Base-by-base conservation (phyloP, 345 rosid species). In the Camelina sativa region DNA sequence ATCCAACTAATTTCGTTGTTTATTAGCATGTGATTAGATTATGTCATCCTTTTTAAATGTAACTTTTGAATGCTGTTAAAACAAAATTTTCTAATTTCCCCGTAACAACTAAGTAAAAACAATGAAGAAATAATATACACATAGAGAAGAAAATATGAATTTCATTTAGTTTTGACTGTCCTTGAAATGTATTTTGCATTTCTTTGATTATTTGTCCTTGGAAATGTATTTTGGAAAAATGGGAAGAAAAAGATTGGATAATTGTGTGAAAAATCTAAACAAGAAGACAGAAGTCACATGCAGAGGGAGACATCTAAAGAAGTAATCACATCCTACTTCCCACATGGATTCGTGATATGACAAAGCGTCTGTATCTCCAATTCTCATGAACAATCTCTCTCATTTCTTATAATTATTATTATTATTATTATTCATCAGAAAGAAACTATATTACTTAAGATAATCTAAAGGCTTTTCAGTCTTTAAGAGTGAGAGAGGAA, bases 271-370 rank as follows among this genome's bases (percentile, higher is more conserved):
- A 44, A 25, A 66, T 40, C 64, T 30, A 6, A 60, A 66, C 20
- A 40, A 72, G 73, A 65, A 59, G 80, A 78, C 74, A 78, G 52
- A 40, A 72, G 81, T 74, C 96, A 90, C 95, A 87, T 93, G 97
- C 50, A 55, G 55, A 80, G 70, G 84, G 63, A 75, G 89, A 84
- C 86, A 86, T 63, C 73, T 60, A 53, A 51, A 66, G 53, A 71
- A 58, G 69, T 59, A 72, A 72, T 12, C 60, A 71, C 85, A 86
- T 91, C 88, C 90, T 22, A 85, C 89, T 62, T 80, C 82, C 79
- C 96, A 90, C 89, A 85, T 91, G 92, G 84, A 58, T 71, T 57
- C 52, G 38, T 84, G 79, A 77, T 74, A 67, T 50, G 62, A 37
- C 75, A 75, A 64, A 43, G 17, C 30, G 5, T 73, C 75, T 60